phyloP scores from a whole-genome alignment of 2,329 filamentous ascomycete genomes.

The Trichoderma endophyticum region DNA sequence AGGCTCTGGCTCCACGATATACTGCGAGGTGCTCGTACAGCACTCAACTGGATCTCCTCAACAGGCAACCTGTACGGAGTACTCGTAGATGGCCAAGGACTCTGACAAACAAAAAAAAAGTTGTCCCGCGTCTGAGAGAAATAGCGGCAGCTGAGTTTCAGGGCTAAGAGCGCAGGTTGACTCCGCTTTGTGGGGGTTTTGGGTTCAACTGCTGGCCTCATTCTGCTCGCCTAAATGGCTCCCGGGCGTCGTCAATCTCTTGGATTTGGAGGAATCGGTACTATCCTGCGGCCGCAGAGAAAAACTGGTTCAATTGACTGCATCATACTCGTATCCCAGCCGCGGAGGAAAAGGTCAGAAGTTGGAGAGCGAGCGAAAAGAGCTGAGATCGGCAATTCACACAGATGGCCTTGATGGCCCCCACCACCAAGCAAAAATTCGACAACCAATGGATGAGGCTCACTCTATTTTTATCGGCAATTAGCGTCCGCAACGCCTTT shows the following conservation, averaged over 20 bases:
- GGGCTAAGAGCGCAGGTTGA: neutral
- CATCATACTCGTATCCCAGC: neutral
- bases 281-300: neutral
- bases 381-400: neutral
- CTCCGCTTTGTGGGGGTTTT: neutral
- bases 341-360: neutral
- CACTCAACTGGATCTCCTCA: neutral
- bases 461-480: conserved; percentile 1
- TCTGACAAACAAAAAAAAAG: neutral
- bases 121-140: neutral
- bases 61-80: neutral
- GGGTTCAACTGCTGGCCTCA: neutral
- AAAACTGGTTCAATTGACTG: neutral
- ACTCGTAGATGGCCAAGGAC: neutral
- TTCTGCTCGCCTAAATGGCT: neutral
- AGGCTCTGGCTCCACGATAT: neutral
- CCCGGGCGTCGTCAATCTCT: neutral
- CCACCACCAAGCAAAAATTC: neutral
- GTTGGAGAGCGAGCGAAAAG: neutral
- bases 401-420: neutral
- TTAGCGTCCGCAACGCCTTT: neutral
- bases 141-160: neutral
- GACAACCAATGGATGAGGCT: conserved; percentile 6
- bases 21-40: neutral
- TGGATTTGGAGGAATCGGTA: neutral